Conservation (phyloP, 2,329 filamentous ascomycete genomes). For the Teratosphaeria zuluensis region DNA sequence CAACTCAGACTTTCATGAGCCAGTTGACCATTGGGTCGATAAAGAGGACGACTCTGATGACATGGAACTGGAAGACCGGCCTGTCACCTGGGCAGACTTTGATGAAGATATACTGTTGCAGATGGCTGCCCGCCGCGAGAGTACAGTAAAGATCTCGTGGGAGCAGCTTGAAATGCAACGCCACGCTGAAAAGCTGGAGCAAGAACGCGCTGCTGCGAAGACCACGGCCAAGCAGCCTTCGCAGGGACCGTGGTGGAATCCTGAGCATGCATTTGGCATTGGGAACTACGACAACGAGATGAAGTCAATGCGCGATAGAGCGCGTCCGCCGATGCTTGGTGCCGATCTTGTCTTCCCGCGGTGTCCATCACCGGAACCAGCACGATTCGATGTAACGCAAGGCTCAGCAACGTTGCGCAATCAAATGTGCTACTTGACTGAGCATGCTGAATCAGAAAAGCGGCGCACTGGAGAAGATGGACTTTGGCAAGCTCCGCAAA, state of each 20-base stretch:
- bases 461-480: conserved; percentile 39
- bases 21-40: conserved; percentile 61
- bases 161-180: conserved; percentile 73
- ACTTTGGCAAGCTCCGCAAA: conserved; percentile 40
- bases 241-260: conserved; percentile 31
- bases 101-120: conserved; percentile 29
- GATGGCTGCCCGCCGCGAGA: conserved; percentile 41
- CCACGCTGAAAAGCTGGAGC: conserved; percentile 57
- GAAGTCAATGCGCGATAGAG: conserved; percentile 48
- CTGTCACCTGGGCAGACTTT: conserved; percentile 27
- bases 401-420: conserved; percentile 39
- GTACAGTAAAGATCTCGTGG: conserved; percentile 57
- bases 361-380: conserved; percentile 74
- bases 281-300: conserved; percentile 33
- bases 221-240: conserved; percentile 19
- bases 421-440: conserved; percentile 42
- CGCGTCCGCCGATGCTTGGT: conserved; percentile 79
- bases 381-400: conserved; percentile 72
- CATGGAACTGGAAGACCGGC: conserved; percentile 27
- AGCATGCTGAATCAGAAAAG: conserved; percentile 40
- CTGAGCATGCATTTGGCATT: conserved; percentile 19
- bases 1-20: conserved; percentile 58
- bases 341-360: conserved; percentile 68
- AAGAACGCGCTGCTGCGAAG: conserved; percentile 37
- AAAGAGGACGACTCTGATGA: conserved; percentile 34